These are phyloP conservation scores for Phytophthora fragariae DNA, from an alignment of 352 stramenopile genomes.

Conservation along the genomic window DNA sequence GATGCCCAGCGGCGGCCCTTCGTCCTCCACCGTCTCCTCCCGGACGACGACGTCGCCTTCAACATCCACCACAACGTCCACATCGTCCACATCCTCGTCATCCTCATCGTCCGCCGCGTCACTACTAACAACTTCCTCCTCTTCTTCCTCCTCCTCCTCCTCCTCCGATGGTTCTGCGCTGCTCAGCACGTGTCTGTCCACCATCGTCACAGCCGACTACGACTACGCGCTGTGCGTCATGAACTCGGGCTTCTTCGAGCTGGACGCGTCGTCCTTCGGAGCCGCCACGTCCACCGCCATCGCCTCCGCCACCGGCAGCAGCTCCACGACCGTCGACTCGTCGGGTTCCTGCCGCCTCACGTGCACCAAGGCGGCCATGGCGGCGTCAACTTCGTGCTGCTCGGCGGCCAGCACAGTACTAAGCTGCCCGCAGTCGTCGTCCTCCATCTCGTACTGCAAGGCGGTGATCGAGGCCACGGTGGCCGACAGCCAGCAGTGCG, in stretches of 20 bases:
- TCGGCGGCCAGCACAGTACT: conserved; percentile 26
- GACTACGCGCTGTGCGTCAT: conserved; percentile 68
- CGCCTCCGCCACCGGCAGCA: conserved; percentile 21
- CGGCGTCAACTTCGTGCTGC: conserved; percentile 51
- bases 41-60: not conserved
- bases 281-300: conserved; percentile 1
- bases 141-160: conserved; percentile 10
- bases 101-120: conserved; percentile 4
- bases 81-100: not conserved
- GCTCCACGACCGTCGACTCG: conserved; percentile 12
- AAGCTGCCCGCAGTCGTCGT: conserved; percentile 39
- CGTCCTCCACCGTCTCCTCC: not conserved
- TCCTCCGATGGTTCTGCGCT: conserved; percentile 30
- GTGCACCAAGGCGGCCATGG: conserved; percentile 41
- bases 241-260: conserved; percentile 70
- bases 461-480: conserved; percentile 50
- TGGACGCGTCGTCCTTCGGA: conserved; percentile 24
- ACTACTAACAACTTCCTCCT: conserved; percentile 25
- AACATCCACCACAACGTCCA: not conserved
- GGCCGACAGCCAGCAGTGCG: conserved; percentile 47
- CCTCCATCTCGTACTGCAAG: conserved; percentile 46
- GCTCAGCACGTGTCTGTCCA: conserved; percentile 47
- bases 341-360: conserved; percentile 40
- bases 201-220: conserved; percentile 48
- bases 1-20: not conserved